Evolutionary conservation across 2,329 filamentous ascomycete genomes (phyloP).

Genomic region (Claviceps capensis): DNA sequence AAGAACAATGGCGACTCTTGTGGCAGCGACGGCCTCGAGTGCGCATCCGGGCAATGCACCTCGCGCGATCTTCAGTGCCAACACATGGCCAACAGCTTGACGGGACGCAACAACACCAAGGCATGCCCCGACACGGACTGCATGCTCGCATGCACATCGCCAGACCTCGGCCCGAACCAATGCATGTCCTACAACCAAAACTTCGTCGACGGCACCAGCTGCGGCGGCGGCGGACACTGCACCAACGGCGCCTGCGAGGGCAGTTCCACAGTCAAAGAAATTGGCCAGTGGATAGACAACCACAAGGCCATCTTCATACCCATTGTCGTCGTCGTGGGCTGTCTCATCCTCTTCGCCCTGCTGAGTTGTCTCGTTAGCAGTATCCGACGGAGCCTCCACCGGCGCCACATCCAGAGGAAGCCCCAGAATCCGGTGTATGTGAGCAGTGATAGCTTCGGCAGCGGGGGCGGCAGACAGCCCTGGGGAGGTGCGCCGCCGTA

Average conservation of each 20-base stretch:
- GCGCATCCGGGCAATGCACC: slow-evolving; percentile 89
- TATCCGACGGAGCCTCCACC: slow-evolving; percentile 11
- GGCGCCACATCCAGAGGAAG: neutral
- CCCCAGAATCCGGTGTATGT: neutral
- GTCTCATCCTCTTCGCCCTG: slow-evolving; percentile 55
- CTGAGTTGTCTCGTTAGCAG: slow-evolving; percentile 49
- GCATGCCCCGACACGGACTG: slow-evolving; percentile 59
- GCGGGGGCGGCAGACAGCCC: neutral
- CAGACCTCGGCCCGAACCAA: slow-evolving; percentile 47
- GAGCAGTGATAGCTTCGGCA: neutral
- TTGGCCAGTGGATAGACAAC: slow-evolving; percentile 59
- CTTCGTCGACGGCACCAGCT: slow-evolving; percentile 84
- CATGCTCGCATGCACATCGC: slow-evolving; percentile 60
- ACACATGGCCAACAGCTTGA: slow-evolving; percentile 64
- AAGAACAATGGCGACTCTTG: slow-evolving; percentile 59
- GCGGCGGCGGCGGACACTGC: slow-evolving; percentile 68
- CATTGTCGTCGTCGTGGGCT: slow-evolving; percentile 53
- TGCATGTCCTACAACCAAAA: slow-evolving; percentile 77
- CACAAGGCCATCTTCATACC: slow-evolving; percentile 78
- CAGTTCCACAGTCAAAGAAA: slow-evolving; percentile 52
- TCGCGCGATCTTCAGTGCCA: slow-evolving; percentile 82
- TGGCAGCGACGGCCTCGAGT: slow-evolving; percentile 51
- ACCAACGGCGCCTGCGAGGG: slow-evolving; percentile 66
- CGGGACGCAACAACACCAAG: slow-evolving; percentile 60
- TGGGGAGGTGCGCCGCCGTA: neutral